phyloP scores from a whole-genome alignment of 108 stramenopile genomes.

The Cyclotella distinguenda region DNA sequence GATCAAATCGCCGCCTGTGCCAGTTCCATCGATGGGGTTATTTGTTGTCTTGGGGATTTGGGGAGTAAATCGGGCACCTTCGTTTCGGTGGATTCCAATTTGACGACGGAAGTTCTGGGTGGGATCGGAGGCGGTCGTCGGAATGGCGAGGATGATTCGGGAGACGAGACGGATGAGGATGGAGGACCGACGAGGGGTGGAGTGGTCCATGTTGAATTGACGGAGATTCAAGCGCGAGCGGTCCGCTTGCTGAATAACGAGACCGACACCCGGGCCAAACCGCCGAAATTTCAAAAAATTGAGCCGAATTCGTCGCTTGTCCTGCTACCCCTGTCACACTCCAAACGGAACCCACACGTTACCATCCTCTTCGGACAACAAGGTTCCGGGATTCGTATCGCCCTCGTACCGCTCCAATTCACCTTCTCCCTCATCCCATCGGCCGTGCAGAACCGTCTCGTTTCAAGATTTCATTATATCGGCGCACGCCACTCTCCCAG shows the following conservation, averaged over 20 bases:
- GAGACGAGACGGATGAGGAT: conserved; percentile 42
- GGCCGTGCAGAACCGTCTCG: conserved; percentile 4
- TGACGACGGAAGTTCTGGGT: conserved; percentile 1
- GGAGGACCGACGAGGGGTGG: not conserved
- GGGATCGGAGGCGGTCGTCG: not conserved
- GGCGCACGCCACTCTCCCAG: conserved; percentile 32
- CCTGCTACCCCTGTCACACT: conserved; percentile 38
- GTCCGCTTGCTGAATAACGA: conserved; percentile 17
- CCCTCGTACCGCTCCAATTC: conserved; percentile 39
- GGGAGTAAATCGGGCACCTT: conserved; percentile 54
- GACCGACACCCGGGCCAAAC: not conserved
- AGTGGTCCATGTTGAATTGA: conserved; percentile 30
- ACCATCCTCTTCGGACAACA: conserved; percentile 40
- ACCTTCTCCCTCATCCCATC: conserved; percentile 36
- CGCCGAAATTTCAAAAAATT: conserved; percentile 34
- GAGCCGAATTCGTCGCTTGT: conserved; percentile 29
- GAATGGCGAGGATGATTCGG: conserved; percentile 10
- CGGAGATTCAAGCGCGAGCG: conserved; percentile 37
- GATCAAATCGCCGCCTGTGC: conserved; percentile 34
- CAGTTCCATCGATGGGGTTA: conserved; percentile 19
- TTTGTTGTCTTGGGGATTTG: conserved; percentile 39
- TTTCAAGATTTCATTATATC: conserved; percentile 32
- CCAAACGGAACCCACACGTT: conserved; percentile 17
- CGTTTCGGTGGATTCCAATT: conserved; percentile 35
- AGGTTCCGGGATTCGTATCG: conserved; percentile 42